Base-by-base conservation (phyloP, 2,329 filamentous ascomycete genomes). In the Ascochyta pisi region DNA sequence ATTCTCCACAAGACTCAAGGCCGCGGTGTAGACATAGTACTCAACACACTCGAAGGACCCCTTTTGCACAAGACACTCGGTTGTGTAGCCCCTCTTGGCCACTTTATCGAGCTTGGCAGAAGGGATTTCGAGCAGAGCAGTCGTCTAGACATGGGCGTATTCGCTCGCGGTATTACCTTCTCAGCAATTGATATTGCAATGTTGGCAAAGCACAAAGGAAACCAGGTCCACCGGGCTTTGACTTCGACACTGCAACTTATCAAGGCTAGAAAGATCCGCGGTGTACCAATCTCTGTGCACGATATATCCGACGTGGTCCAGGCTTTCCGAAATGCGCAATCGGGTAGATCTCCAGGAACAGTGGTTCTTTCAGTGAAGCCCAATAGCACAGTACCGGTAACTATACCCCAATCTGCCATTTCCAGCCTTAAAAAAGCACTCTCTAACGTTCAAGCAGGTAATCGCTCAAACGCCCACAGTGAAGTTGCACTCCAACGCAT, bases 11-110 rank as follows among this genome's bases (percentile, higher is more conserved):
- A 55, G n/a, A 65, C 64, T 15, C 16, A 54, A 35, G 55, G 66
- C 13, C 50, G 59, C 6, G 74, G 75, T 13, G 64, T 75, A 6
- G 73, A 77, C 54, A 63, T 72, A 1, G 61, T 74, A 0, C 23
- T 66, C 3, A 77, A 76, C 57, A 58, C 56, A 1, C 37, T 66
- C 0, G 51, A 62, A 24, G 73, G 73, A 1, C 62, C 70, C n/a
- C 40, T 60, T 4, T 58, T 76, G 1, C 62, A 63, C 3, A 74
- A 74, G 0, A 79, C 77, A 0, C 83, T 79, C 77, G 62, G 73
- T 5, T 81, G 78, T 41, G 67, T 84, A 2, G 80, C 80, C 0
- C 42, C 60, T 23, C 58, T 61, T 45, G 68, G 68, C 12, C 45
- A 43, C 19, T 61, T 69, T 12, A 23, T 69, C 5, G 62, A 71